Evolutionary conservation across 192 early-diverging fungal species (phyloP).

Genomic region (Hyaloraphidium curvatum): DNA sequence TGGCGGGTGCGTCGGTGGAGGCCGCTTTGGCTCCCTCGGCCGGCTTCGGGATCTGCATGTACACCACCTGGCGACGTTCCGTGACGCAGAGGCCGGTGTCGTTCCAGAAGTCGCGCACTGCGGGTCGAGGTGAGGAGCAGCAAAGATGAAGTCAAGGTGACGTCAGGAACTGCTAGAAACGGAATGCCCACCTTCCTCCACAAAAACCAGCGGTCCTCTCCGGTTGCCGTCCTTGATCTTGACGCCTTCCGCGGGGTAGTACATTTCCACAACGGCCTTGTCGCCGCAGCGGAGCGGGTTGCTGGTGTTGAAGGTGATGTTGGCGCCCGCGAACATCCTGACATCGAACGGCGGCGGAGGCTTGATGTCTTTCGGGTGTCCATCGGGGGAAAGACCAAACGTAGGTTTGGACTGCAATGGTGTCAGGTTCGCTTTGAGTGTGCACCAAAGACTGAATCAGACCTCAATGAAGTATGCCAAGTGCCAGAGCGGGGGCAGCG

Average conservation of each 20-base stretch:
- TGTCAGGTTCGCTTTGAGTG: too few relatives aligned
- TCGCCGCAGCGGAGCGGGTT: neutral
- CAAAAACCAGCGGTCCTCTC: neutral
- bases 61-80: neutral
- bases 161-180: too few relatives aligned
- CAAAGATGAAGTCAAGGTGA: too few relatives aligned
- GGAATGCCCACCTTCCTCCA: too few relatives aligned
- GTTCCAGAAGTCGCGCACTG: neutral
- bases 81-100: neutral
- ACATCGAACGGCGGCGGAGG: neutral
- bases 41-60: neutral
- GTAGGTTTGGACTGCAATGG: too few relatives aligned
- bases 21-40: neutral
- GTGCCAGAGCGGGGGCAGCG: too few relatives aligned
- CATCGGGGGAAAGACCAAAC: too few relatives aligned
- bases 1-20: neutral
- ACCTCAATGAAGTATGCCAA: too few relatives aligned
- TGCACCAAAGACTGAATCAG: too few relatives aligned
- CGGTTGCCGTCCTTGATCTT: neutral
- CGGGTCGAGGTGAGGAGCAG: too few relatives aligned
- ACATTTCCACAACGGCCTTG: neutral
- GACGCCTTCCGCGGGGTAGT: neutral
- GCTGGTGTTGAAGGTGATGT: neutral
- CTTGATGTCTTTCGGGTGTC: neutral
- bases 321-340: slow-evolving; percentile 1